Conservation (phyloP, 495 filamentous ascomycete species). For the Xylaria bambusicola region DNA sequence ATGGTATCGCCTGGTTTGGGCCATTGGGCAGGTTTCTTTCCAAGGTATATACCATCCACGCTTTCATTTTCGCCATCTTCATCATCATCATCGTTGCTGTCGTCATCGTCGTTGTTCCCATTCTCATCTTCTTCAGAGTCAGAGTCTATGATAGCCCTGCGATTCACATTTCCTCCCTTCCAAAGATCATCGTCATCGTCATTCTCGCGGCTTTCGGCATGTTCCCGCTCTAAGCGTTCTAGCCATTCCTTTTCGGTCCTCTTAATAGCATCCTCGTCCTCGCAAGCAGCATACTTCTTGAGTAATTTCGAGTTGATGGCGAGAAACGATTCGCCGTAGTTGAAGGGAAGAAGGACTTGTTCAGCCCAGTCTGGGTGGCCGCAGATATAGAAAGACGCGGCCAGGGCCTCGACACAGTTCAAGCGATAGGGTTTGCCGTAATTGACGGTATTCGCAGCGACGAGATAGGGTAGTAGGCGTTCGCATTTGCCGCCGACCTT, state of each 20-base stretch:
- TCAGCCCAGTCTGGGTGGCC: constrained; percentile 89
- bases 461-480: constrained; percentile 88
- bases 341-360: constrained; percentile 77
- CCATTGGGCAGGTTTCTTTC: constrained; percentile 49
- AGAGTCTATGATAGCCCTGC: constrained; percentile 54
- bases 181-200: constrained; percentile 70
- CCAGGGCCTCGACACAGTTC: constrained; percentile 94
- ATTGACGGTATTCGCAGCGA: constrained; percentile 95
- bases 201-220: constrained; percentile 72
- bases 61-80: constrained; percentile 29
- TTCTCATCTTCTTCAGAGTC: constrained; percentile 58
- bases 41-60: constrained; percentile 59
- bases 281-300: constrained; percentile 81
- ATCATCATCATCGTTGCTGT: constrained; percentile 28
- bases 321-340: constrained; percentile 83
- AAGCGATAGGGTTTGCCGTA: constrained; percentile 93
- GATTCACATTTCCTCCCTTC: constrained; percentile 85
- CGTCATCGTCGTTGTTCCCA: constrained; percentile 45
- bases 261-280: constrained; percentile 84
- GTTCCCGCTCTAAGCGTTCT: constrained; percentile 85
- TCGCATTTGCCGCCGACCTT: constrained; percentile 96
- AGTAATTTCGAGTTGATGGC: constrained; percentile 83
- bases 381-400: constrained; percentile 89
- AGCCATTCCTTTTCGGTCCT: constrained; percentile 84
- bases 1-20: constrained; percentile 31